A percentile compares a stretch with the other conserved stretches of the same genome.
phyloP scores from a whole-genome alignment of 352 stramenopile genomes.

The Phytophthora pisi region DNA sequence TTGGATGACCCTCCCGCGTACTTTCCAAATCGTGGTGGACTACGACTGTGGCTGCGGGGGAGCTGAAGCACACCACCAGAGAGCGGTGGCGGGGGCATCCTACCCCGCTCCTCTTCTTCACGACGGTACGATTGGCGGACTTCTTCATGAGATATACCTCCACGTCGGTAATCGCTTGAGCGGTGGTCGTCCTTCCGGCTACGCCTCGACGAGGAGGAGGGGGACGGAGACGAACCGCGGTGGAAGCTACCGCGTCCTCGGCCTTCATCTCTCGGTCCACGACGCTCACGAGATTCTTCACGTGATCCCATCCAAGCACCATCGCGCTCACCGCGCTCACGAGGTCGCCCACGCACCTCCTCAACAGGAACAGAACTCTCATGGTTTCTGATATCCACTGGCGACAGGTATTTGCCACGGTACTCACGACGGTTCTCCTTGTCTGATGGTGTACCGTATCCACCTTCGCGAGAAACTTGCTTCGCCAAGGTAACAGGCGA shows the following conservation, averaged over 20 bases:
- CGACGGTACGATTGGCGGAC: slow-evolving; percentile 25
- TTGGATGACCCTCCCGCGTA: slow-evolving; percentile 24
- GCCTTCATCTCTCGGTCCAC: slow-evolving; percentile 22
- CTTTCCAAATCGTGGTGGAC: slow-evolving; percentile 35
- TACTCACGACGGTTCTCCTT: slow-evolving; percentile 40
- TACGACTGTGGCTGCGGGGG: slow-evolving; percentile 36
- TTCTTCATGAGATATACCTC: slow-evolving; percentile 16
- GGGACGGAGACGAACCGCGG: slow-evolving; percentile 21
- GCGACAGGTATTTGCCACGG: slow-evolving; percentile 26
- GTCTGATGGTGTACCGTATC: slow-evolving; percentile 24
- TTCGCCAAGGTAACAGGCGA: slow-evolving; percentile 35
- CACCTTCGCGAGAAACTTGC: slow-evolving; percentile 22
- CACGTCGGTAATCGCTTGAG: slow-evolving; percentile 32
- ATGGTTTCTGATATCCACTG: slow-evolving; percentile 27
- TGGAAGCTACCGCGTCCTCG: slow-evolving; percentile 18
- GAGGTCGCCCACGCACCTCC: slow-evolving; percentile 39
- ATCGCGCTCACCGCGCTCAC: slow-evolving; percentile 42
- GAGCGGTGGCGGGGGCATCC: slow-evolving; percentile 17
- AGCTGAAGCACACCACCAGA: slow-evolving; percentile 25
- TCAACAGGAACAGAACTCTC: slow-evolving; percentile 24
- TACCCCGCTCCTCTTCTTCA: slow-evolving; percentile 32
- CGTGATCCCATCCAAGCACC: slow-evolving; percentile 26
- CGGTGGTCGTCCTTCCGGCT: slow-evolving; percentile 31
- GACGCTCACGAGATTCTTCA: slow-evolving; percentile 24
- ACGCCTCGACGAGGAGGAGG: slow-evolving; percentile 30